Percentiles rank a stretch among this genome's conserved stretches.
Evolutionary conservation across 164 flowering plant genomes (phyloP).

Genomic region (Hamamelis virginiana): DNA sequence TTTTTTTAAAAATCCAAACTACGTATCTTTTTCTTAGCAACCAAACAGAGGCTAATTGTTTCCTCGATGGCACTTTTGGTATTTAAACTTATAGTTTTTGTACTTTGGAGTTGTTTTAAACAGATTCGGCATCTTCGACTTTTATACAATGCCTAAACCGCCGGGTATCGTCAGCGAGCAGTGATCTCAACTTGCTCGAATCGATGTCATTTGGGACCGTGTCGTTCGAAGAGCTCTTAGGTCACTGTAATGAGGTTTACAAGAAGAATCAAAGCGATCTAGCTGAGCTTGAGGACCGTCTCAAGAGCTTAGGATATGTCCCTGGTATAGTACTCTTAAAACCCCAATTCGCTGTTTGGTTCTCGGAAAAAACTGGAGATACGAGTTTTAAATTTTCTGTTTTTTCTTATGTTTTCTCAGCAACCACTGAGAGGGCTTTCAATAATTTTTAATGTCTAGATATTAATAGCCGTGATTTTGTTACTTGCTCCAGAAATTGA

Average conservation of each 20-base stretch:
- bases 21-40: neutral
- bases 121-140: conserved; percentile 82
- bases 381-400: neutral
- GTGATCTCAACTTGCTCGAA: conserved; percentile 69
- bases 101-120: neutral
- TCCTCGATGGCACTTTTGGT: neutral
- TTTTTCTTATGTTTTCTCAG: neutral
- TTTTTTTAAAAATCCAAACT: no score
- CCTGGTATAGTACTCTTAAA: conserved; percentile 30
- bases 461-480: neutral
- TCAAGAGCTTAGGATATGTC: conserved; percentile 42
- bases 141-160: conserved; percentile 65
- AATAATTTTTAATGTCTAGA: neutral
- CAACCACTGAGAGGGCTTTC: neutral
- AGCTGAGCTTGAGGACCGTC: conserved; percentile 44
- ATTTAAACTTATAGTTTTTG: no score
- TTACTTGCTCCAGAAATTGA: conserved; percentile 21
- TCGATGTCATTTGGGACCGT: conserved; percentile 82
- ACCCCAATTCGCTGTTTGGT: neutral
- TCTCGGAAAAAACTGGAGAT: neutral
- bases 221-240: conserved; percentile 85
- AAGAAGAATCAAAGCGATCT: conserved; percentile 59
- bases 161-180: conserved; percentile 43
- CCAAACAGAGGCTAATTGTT: neutral
- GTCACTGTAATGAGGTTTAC: conserved; percentile 73